Base-by-base conservation (phyloP, 805 yeast species). In the Nakazawaea molendinolei region DNA sequence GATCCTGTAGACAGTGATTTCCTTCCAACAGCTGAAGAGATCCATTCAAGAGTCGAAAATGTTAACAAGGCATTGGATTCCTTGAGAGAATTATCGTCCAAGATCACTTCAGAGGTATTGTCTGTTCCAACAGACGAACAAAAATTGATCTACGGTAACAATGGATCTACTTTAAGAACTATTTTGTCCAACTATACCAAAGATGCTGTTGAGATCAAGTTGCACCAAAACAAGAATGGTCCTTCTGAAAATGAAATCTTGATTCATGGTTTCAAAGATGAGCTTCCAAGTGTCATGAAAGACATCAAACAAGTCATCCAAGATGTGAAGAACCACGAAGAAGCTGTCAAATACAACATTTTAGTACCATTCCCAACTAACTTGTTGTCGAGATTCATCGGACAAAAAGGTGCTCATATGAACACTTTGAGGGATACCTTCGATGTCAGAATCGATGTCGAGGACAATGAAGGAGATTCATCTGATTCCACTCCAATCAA, bases 391-490 rank as follows among this genome's bases (percentile, higher is more conserved):
- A 78, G 92, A 60, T 67, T 94, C 36, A 86, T 92, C 57, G 99
- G 99, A 47, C 83, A 81, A 54, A 83, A 76, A 42, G 98, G 99
- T 38, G 63, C 85, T 28, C 76, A 77, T 52, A 61, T 92, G 52
- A 73, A 74, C 47, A 64, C 73, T 33, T 56, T 86, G 42, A 71
- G 82, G 44, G 85, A 82, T 8, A 81, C 83, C 50, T 86, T 67
- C 49, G 86, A 79, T 32, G 86, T 84, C 46, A 72, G 71, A 47
- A 69, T 92, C 43, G 95, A 89, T 50, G 78, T 86, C 36, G 75
- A 73, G 34, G 79, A 74, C 33, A 64, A 61, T 10, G 69, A 63
- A 7, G 34, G 25, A 28, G 71, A 74, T 23, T 50, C 57, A 19
- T 58, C 56, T 23, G 66, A 58, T 27, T 60, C 58, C 26, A 65